Conservation (phyloP, 768 basidiomycete genomes). For the Russula ochroleuca region DNA sequence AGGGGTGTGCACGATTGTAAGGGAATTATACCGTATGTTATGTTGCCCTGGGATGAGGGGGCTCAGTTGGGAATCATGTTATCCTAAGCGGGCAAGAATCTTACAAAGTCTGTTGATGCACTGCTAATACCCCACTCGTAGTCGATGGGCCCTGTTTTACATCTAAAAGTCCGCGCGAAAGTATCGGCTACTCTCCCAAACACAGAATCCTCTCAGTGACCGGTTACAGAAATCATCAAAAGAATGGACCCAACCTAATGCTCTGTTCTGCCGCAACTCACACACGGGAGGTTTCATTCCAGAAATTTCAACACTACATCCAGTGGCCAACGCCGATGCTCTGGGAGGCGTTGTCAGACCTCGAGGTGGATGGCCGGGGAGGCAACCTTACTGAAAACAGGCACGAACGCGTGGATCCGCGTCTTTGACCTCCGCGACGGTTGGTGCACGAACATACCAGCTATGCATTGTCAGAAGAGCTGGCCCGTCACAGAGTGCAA, state of each 20-base stretch:
- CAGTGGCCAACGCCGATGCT: slow-evolving; percentile 64
- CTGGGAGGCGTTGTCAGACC: slow-evolving; percentile 35
- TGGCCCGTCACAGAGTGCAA: too few species aligned
- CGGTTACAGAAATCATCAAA: background rate
- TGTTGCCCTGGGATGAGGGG: slow-evolving; percentile 51
- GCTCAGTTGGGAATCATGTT: background rate
- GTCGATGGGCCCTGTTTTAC: slow-evolving; percentile 59
- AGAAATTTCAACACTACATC: slow-evolving; percentile 49
- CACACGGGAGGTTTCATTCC: slow-evolving; percentile 35
- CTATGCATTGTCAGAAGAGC: slow-evolving; percentile 33
- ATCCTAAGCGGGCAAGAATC: slow-evolving; percentile 31
- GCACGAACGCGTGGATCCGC: slow-evolving; percentile 57
- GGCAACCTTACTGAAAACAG: slow-evolving; percentile 62
- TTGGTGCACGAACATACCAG: slow-evolving; percentile 72
- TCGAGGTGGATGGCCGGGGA: background rate
- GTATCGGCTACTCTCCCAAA: slow-evolving; percentile 47
- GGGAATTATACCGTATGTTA: slow-evolving; percentile 57
- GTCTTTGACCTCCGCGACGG: slow-evolving; percentile 53
- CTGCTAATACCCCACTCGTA: slow-evolving; percentile 61
- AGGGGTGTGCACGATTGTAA: background rate
- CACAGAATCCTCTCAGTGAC: background rate
- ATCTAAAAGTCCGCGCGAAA: slow-evolving; percentile 55
- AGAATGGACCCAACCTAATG: slow-evolving; percentile 43
- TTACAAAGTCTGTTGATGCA: slow-evolving; percentile 81
- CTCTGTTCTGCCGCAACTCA: slow-evolving; percentile 67